Conservation (phyloP, 1,284 basidiomycete species). For the Sporisorium exsertum region DNA sequence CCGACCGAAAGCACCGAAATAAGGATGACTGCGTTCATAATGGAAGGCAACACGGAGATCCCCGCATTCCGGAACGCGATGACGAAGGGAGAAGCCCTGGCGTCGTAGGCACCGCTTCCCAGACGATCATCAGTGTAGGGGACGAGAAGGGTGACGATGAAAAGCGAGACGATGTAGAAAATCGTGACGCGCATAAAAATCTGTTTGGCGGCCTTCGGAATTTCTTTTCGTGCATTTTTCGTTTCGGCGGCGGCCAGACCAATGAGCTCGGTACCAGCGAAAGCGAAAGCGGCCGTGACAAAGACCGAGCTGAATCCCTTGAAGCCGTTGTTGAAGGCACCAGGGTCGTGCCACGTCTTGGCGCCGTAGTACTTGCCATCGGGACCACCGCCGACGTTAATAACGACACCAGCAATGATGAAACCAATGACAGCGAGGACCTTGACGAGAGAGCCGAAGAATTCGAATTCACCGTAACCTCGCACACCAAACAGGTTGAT, state of each 20-base stretch:
- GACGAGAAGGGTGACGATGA: conserved; percentile 74
- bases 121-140: conserved; percentile 66
- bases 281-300: conserved; percentile 65
- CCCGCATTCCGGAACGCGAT: conserved; percentile 71
- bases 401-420: conserved; percentile 65
- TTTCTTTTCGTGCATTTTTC: conserved; percentile 71
- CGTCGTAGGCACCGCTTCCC: conserved; percentile 66
- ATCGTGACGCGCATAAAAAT: conserved; percentile 72
- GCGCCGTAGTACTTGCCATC: conserved; percentile 56
- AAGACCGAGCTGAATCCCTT: conserved; percentile 67
- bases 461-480: conserved; percentile 67
- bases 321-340: conserved; percentile 67
- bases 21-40: conserved; percentile 72
- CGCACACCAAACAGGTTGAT: conserved; percentile 67
- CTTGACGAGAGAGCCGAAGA: conserved; percentile 62
- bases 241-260: conserved; percentile 78
- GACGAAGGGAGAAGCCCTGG: conserved; percentile 72
- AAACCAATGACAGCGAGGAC: conserved; percentile 65
- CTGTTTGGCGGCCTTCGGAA: conserved; percentile 72
- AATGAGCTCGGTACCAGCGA: conserved; percentile 73
- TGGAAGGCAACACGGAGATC: conserved; percentile 71
- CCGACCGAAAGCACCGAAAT: conserved; percentile 70
- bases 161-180: conserved; percentile 74
- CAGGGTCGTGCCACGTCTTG: conserved; percentile 61
- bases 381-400: conserved; percentile 64